Base-by-base conservation (phyloP, 73 alveolate species). In the Tetrahymena thermophila region DNA sequence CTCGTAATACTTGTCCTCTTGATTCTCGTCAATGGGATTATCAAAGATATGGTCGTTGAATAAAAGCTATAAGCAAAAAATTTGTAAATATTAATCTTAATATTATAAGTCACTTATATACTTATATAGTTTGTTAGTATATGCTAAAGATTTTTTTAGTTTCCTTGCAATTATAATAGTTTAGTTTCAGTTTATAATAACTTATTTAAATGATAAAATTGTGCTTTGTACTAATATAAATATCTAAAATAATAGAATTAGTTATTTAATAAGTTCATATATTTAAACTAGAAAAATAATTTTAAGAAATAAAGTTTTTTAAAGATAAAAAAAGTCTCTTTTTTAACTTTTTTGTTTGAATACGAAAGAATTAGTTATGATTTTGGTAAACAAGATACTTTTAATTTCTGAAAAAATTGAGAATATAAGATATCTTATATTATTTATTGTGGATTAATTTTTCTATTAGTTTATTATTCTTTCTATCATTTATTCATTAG, bases 1-100 rank as follows among this genome's bases (percentile, higher is more conserved):
- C 99, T 4, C 97, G 99, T 94, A 98, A 98, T 35, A 93, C 97
- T 85, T 95, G 97, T 35, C 97, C 97, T 50, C 93, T 95, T 84
- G 97, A 95, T 58, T 85, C 93, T 89, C 93, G 95, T 34, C 93
- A 43, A 50, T 95, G 97, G 97, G 97, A 95, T 35, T 95, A 95
- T 95, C 94, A 85, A 93, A 95, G 94, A 95, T 85, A 50, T 43
- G 97, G 97, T 35, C 94, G 97, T 85, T 85, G 94, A 85, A n/a
- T 85, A 3, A 71, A 21, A 40, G 44, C 44, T 40, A 10, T 50
- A 50, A 50, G 28, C 83, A 50, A 50, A 50, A 50, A 50, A 14
- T 50, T 50, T 50, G 83, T 50, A 50, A 50, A 50, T 50, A 50
- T 50, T 50, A 50, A 50, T 50, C 83, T 50, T 50, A 50, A 50